Conservation (phyloP, 2,329 filamentous ascomycete species). For the Stagonosporopsis cucurbitacearum region DNA sequence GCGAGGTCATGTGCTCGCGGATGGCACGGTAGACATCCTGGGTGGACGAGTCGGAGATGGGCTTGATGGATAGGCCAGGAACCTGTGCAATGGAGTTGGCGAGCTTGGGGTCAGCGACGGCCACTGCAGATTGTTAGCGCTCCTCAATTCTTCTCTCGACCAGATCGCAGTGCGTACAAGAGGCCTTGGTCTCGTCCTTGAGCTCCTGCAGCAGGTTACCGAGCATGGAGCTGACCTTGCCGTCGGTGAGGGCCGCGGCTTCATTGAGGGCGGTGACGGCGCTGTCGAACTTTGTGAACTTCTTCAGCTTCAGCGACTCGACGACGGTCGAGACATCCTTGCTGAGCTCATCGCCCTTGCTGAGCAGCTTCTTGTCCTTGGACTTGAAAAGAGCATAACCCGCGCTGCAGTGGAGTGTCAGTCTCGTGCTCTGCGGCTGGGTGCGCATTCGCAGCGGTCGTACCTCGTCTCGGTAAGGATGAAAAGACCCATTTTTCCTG, state of each 20-base stretch:
- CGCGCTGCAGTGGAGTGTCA: conserved; percentile 67
- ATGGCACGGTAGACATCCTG: conserved; percentile 94
- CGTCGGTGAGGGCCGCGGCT: conserved; percentile 77
- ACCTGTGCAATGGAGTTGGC: conserved; percentile 91
- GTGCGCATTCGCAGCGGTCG: conserved; percentile 13
- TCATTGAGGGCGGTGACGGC: conserved; percentile 89
- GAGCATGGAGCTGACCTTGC: conserved; percentile 91
- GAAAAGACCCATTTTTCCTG: conserved; percentile 51
- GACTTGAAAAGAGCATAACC: conserved; percentile 99
- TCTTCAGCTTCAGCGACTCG: conserved; percentile 92
- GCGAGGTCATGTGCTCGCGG: conserved; percentile 84
- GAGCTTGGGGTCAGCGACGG: conserved; percentile 91
- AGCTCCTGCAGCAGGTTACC: conserved; percentile 82
- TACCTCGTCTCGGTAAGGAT: conserved; percentile 47
- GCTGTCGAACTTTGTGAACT: conserved; percentile 96
- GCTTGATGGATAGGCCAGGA: conserved; percentile 82
- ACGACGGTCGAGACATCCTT: conserved; percentile 83
- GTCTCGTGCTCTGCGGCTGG: conserved; percentile 15
- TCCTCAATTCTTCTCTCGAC: background rate
- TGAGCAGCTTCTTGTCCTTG: conserved; percentile 97
- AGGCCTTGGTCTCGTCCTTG: conserved; percentile 97
- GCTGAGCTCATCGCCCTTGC: conserved; percentile 78
- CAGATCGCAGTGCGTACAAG: conserved; percentile 49
- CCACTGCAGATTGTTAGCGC: conserved; percentile 57
- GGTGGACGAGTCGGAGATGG: conserved; percentile 81